Conservation (phyloP, 2,329 filamentous ascomycete genomes). For the Emergomyces orientalis region DNA sequence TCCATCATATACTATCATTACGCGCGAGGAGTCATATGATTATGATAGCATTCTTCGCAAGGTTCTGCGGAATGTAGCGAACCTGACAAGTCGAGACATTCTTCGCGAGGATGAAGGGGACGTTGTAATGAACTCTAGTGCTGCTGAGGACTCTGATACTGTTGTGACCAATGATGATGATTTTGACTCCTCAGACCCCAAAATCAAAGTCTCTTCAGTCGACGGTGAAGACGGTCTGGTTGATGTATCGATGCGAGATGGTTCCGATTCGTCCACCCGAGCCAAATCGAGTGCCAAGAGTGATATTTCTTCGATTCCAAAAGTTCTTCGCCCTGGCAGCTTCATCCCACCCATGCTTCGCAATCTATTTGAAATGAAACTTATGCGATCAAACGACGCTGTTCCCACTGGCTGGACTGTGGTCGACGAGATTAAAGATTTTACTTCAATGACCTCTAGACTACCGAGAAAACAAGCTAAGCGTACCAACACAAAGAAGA, state of each 20-base stretch:
- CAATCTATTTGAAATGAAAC: conserved; percentile 68
- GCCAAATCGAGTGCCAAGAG: conserved; percentile 19
- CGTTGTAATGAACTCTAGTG: conserved; percentile 43
- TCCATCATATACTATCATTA: conserved; percentile 60
- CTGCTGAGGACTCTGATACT: conserved; percentile 55
- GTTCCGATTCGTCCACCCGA: conserved; percentile 30
- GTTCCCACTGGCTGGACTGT: conserved; percentile 63
- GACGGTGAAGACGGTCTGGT: conserved; percentile 86
- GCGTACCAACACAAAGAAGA: conserved; percentile 15
- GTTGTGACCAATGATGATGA: conserved; percentile 54
- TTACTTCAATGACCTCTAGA: conserved; percentile 47
- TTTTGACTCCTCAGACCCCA: conserved; percentile 57
- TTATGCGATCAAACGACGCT: conserved; percentile 49
- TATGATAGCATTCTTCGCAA: conserved; percentile 71
- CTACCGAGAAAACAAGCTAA: conserved; percentile 24
- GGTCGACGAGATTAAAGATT: conserved; percentile 50
- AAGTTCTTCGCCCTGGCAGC: conserved; percentile 43
- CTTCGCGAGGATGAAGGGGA: conserved; percentile 45
- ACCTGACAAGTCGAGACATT: conserved; percentile 62
- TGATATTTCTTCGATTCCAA: conserved; percentile 15
- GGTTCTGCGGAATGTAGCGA: conserved; percentile 63
- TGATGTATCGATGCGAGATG: conserved; percentile 75
- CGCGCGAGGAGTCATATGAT: conserved; percentile 58
- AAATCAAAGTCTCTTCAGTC: conserved; percentile 67
- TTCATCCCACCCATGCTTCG: conserved; percentile 57